Percentiles rank a stretch among this genome's conserved stretches.
phyloP scores from a whole-genome alignment of 129 eudicot genomes.

The Lactuca saligna region DNA sequence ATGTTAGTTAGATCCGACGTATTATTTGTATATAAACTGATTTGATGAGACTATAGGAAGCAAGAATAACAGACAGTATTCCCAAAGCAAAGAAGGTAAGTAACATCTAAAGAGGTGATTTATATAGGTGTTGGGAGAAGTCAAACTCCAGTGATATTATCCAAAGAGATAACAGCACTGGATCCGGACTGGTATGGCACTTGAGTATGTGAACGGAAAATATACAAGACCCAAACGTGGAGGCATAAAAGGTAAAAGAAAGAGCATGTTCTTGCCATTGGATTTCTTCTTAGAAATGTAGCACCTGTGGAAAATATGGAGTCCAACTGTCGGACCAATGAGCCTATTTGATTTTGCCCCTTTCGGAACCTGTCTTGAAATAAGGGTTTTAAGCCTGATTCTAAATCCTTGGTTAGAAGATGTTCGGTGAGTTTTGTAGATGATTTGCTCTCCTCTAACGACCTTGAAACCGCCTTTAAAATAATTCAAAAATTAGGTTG shows the following conservation, averaged over 20 bases:
- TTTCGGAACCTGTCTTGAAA: slow-evolving; percentile 54
- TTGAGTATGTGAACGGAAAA: slow-evolving; percentile 61
- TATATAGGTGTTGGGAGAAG: no score
- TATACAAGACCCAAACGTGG: slow-evolving; percentile 89
- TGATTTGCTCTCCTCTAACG: slow-evolving; percentile 67
- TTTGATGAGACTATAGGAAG: no score
- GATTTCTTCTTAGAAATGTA: slow-evolving; percentile 64
- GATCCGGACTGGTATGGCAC: slow-evolving; percentile 53
- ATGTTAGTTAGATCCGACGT: no score
- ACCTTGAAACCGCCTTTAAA: slow-evolving; percentile 66
- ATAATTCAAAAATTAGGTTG: not conserved
- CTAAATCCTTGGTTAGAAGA: slow-evolving; percentile 47
- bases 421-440: slow-evolving; percentile 9
- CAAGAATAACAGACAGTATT: no score
- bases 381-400: slow-evolving; percentile 62
- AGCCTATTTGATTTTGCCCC: slow-evolving; percentile 70
- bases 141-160: slow-evolving; percentile 51
- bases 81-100: no score
- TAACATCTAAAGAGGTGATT: no score
- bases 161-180: slow-evolving; percentile 74
- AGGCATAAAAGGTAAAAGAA: slow-evolving; percentile 66
- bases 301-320: slow-evolving; percentile 62
- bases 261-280: slow-evolving; percentile 68
- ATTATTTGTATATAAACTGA: no score
- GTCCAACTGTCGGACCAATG: slow-evolving; percentile 77